phyloP scores from a whole-genome alignment of 768 basidiomycete species.

The Pulveroboletus sp. region DNA sequence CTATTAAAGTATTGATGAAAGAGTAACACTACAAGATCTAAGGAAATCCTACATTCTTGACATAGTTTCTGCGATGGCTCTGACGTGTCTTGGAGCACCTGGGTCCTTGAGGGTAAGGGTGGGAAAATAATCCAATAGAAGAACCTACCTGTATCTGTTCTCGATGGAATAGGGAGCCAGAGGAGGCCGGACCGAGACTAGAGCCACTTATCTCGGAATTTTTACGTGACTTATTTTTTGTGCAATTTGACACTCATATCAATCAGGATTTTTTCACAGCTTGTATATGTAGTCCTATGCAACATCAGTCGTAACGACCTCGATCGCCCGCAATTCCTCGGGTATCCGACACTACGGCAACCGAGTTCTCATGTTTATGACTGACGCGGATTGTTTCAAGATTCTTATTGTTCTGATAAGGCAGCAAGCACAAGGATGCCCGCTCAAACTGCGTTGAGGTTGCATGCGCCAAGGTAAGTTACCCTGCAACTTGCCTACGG shows the following conservation, averaged over 20 bases:
- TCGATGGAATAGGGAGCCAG: too few relatives aligned
- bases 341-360: not conserved
- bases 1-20: not conserved
- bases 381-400: not conserved
- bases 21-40: not conserved
- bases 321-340: not conserved
- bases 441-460: not conserved
- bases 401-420: not conserved
- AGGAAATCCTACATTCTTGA: constrained; percentile 14
- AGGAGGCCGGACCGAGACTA: too few relatives aligned
- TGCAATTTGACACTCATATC: too few relatives aligned
- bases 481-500: too few relatives aligned
- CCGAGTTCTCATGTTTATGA: not conserved
- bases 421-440: not conserved
- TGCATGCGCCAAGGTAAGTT: too few relatives aligned
- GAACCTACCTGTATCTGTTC: constrained; percentile 13
- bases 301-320: not conserved
- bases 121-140: not conserved
- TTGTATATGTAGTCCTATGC: not conserved
- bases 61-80: constrained; percentile 18
- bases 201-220: too few relatives aligned
- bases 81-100: constrained; percentile 15
- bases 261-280: too few relatives aligned
- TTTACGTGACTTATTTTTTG: too few relatives aligned
- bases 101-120: constrained; percentile 2